A percentile compares a stretch with the other conserved stretches of the same genome.
phyloP scores from a whole-genome alignment of 2,329 filamentous ascomycete genomes.

The Grosmannia penicillata region DNA sequence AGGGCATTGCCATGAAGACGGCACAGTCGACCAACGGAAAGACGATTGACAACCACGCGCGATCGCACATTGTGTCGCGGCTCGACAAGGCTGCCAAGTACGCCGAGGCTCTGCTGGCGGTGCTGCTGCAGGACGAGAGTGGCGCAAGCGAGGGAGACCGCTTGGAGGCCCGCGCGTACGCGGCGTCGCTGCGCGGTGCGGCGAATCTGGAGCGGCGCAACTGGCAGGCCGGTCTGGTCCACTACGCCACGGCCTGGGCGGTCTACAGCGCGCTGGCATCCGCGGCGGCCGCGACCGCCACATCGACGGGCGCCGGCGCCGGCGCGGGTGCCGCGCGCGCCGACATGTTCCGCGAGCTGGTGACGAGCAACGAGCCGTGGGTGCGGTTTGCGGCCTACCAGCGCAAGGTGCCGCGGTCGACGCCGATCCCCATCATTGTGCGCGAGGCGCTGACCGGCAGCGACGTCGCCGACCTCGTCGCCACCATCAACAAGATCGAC shows the following conservation, averaged over 20 bases:
- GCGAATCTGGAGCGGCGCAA: constrained; percentile 74
- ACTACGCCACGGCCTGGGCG: constrained; percentile 62
- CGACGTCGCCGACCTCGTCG: constrained; percentile 45
- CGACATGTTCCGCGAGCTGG: constrained; percentile 73
- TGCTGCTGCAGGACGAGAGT: constrained; percentile 51
- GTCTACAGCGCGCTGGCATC: constrained; percentile 67
- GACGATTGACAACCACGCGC: constrained; percentile 62
- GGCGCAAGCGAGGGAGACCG: constrained; percentile 56
- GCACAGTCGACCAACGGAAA: constrained; percentile 66
- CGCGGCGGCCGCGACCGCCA: constrained; percentile 14
- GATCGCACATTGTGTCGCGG: constrained; percentile 79
- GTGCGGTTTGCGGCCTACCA: constrained; percentile 93
- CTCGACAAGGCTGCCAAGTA: constrained; percentile 59
- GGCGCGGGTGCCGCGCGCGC: constrained; percentile 43
- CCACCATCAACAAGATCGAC: constrained; percentile 57
- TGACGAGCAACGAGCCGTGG: constrained; percentile 81
- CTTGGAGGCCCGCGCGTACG: constrained; percentile 77
- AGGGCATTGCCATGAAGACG: constrained; percentile 89
- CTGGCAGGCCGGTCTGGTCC: constrained; percentile 66
- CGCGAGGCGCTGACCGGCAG: constrained; percentile 61
- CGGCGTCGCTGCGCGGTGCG: constrained; percentile 59
- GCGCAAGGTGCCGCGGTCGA: constrained; percentile 70
- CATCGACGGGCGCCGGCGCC: no score
- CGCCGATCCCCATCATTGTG: constrained; percentile 65
- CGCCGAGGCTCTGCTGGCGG: constrained; percentile 51